These are phyloP conservation scores for Eucalyptus microcorys DNA, from an alignment of 345 rosid species.

Conservation along the genomic window DNA sequence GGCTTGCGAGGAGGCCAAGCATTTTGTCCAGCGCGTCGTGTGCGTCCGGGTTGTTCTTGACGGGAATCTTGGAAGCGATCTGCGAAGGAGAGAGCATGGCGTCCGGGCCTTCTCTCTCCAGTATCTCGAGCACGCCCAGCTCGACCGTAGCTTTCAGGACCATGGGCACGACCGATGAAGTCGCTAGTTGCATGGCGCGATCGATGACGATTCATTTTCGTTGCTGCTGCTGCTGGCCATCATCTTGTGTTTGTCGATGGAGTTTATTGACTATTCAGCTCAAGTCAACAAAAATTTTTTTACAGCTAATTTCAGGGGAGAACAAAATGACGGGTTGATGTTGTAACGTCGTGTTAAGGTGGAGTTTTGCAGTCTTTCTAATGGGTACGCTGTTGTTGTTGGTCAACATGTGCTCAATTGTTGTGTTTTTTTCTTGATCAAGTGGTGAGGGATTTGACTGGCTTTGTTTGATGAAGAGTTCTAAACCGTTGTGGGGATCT, in stretches of 20 bases:
- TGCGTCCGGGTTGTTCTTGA: background rate
- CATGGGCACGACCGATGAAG: constrained; percentile 22
- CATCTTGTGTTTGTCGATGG: background rate
- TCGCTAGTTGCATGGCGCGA: constrained; percentile 22
- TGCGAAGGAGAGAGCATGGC: constrained; percentile 12
- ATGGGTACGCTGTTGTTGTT: background rate
- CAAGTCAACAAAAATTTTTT: background rate
- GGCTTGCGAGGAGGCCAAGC: constrained; percentile 24
- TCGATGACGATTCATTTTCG: background rate
- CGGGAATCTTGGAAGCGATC: constrained; percentile 7
- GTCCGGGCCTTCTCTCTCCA: constrained; percentile 10
- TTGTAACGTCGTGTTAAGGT: background rate
- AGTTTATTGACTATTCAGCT: background rate
- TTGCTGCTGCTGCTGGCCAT: background rate
- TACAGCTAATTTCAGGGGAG: background rate
- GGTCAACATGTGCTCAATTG: background rate
- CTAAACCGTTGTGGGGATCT: background rate
- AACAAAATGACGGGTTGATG: background rate
- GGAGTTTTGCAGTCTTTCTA: background rate
- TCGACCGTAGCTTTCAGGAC: constrained; percentile 13
- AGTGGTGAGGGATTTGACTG: background rate
- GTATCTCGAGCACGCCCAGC: constrained; percentile 17
- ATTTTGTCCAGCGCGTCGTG: constrained; percentile 7
- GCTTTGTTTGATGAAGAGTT: background rate
- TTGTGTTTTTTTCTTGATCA: background rate